Evolutionary conservation across 805 yeast species (phyloP).

Genomic region (Lipomyces oligophaga): DNA sequence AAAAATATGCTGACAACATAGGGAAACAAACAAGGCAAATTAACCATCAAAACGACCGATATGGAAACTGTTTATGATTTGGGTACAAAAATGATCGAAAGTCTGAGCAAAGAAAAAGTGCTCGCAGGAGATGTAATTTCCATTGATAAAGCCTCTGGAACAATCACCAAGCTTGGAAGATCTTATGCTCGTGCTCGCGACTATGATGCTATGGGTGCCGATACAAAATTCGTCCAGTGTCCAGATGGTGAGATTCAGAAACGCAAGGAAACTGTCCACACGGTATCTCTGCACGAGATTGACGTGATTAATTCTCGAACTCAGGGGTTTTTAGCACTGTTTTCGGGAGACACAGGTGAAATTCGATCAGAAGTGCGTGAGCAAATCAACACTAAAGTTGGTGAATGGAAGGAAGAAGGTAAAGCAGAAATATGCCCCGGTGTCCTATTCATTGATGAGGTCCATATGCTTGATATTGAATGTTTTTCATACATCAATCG

Average conservation of each 20-base stretch:
- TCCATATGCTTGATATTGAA: slow-evolving; percentile 96
- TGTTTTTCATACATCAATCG: slow-evolving; percentile 92
- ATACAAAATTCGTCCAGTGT: slow-evolving; percentile 93
- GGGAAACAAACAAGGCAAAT: slow-evolving; percentile 96
- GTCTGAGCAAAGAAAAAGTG: slow-evolving; percentile 89
- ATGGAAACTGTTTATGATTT: slow-evolving; percentile 98
- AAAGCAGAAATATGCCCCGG: slow-evolving; percentile 97
- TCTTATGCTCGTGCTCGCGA: slow-evolving; percentile 95
- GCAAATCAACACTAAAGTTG: slow-evolving; percentile 93
- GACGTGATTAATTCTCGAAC: slow-evolving; percentile 97
- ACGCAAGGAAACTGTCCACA: slow-evolving; percentile 92
- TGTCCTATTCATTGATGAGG: slow-evolving; percentile 95
- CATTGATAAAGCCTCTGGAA: slow-evolving; percentile 92
- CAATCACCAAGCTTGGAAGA: slow-evolving; percentile 89
- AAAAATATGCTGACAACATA: not conserved
- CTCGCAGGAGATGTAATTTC: slow-evolving; percentile 96
- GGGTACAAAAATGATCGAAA: slow-evolving; percentile 91
- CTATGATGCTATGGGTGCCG: slow-evolving; percentile 98
- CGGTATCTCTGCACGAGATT: slow-evolving; percentile 95
- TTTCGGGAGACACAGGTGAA: slow-evolving; percentile 97
- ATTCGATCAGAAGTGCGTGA: slow-evolving; percentile 92
- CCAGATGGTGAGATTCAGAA: slow-evolving; percentile 99
- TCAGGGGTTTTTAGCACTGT: slow-evolving; percentile 93
- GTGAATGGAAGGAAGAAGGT: slow-evolving; percentile 98
- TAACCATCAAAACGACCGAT: slow-evolving; percentile 94